Percentiles rank a stretch among this genome's conserved stretches.
phyloP scores from a whole-genome alignment of 1,284 basidiomycete genomes.

The Leccinum proximum region DNA sequence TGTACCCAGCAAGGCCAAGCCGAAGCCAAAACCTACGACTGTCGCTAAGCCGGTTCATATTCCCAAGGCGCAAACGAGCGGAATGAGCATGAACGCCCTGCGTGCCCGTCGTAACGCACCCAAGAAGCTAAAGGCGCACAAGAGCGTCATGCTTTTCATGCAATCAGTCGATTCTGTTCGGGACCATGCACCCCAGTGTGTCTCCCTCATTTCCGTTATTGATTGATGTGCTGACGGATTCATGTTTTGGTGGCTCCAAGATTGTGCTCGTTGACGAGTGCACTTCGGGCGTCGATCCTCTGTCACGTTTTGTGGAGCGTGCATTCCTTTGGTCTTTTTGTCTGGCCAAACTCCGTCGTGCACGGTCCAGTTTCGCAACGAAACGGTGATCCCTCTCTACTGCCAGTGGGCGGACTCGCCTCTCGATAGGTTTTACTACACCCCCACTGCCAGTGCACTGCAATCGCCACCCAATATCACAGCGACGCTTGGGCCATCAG shows the following conservation, averaged over 20 bases:
- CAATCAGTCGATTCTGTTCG: slow-evolving; percentile 91
- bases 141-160: slow-evolving; percentile 72
- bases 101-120: slow-evolving; percentile 79
- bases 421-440: slow-evolving; percentile 24
- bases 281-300: slow-evolving; percentile 78
- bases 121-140: slow-evolving; percentile 77
- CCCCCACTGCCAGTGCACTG: slow-evolving; percentile 30
- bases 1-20: slow-evolving; percentile 35
- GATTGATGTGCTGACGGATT: slow-evolving; percentile 4
- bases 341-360: slow-evolving; percentile 48
- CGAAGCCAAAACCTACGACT: slow-evolving; percentile 34
- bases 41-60: slow-evolving; percentile 44
- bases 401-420: slow-evolving; percentile 45
- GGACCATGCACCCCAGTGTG: slow-evolving; percentile 80
- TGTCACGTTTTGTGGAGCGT: slow-evolving; percentile 67
- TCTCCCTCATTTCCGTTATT: slow-evolving; percentile 25
- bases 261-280: slow-evolving; percentile 78
- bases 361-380: slow-evolving; percentile 34
- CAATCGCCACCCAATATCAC: slow-evolving; percentile 46
- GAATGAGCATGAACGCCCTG: slow-evolving; percentile 81
- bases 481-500: slow-evolving; percentile 37
- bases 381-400: slow-evolving; percentile 43
- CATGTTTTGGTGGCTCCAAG: slow-evolving; percentile 58
- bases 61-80: slow-evolving; percentile 74
- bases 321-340: slow-evolving; percentile 67